Percentiles rank a stretch among this genome's conserved stretches.
Evolutionary conservation across 1,284 basidiomycete genomes (phyloP).

Genomic region (Cryptococcus neoformans): DNA sequence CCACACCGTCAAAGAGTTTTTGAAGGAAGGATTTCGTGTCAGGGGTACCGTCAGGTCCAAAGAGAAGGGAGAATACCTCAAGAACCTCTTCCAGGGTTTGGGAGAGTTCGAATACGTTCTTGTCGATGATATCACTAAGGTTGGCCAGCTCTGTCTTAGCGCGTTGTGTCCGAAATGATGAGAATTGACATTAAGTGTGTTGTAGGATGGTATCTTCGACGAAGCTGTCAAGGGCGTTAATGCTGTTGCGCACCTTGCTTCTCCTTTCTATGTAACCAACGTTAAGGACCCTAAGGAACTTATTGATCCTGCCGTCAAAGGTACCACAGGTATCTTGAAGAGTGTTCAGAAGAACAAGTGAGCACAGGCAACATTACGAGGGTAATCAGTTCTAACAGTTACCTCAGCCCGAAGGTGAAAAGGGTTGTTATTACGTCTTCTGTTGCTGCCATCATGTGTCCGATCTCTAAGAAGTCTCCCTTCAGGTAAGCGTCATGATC

Average conservation of each 20-base stretch:
- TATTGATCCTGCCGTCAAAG: conserved; percentile 62
- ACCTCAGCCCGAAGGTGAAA: conserved; percentile 50
- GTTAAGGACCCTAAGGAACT: conserved; percentile 48
- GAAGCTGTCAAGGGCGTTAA: conserved; percentile 64
- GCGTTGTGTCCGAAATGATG: neutral
- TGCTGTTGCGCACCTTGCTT: conserved; percentile 51
- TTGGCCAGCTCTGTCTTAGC: conserved; percentile 19
- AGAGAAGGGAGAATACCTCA: conserved; percentile 55
- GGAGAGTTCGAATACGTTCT: conserved; percentile 55
- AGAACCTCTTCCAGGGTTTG: conserved; percentile 50
- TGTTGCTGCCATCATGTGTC: conserved; percentile 53
- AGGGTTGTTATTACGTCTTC: conserved; percentile 65
- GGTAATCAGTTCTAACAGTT: no score
- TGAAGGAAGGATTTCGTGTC: conserved; percentile 48
- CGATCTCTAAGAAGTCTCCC: conserved; percentile 14
- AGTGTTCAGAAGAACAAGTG: conserved; percentile 58
- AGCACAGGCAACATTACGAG: conserved; percentile 8
- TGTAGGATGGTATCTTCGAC: conserved; percentile 62
- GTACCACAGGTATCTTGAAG: conserved; percentile 59
- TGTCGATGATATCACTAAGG: conserved; percentile 58
- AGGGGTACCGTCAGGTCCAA: conserved; percentile 58
- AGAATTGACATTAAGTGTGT: neutral
- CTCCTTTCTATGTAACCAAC: conserved; percentile 36
- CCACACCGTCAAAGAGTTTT: conserved; percentile 28
- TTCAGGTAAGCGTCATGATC: no score